These are phyloP conservation scores for Apophysomyces elegans DNA, from an alignment of 371 early-diverging fungal species.

Conservation along the genomic window DNA sequence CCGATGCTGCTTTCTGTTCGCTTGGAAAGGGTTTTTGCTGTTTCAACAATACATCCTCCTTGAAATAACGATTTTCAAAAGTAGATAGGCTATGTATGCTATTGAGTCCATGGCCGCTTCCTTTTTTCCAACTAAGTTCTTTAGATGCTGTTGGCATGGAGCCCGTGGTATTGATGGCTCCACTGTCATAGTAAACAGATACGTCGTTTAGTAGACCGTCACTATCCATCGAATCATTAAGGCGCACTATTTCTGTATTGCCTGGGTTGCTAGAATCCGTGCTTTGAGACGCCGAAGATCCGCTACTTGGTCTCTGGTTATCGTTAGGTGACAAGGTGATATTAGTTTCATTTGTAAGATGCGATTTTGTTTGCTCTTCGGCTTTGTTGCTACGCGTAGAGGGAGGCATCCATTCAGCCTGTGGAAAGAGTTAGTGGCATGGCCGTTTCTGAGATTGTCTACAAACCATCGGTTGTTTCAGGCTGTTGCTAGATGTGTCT, in stretches of 20 bases:
- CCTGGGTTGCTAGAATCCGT: neutral
- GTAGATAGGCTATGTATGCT: neutral
- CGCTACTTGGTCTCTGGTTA: neutral
- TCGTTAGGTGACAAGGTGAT: neutral
- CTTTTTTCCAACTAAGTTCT: neutral
- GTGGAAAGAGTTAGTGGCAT: neutral
- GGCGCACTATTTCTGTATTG: neutral
- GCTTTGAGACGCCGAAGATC: constrained; percentile 1
- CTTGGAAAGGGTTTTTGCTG: too few relatives aligned
- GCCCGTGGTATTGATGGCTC: neutral
- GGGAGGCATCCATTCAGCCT: neutral
- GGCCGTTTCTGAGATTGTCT: neutral
- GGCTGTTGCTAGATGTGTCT: neutral
- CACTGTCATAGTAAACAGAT: neutral
- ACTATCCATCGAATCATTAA: too few relatives aligned
- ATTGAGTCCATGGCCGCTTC: neutral
- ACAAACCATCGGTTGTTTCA: neutral
- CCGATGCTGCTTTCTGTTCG: neutral
- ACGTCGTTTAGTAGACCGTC: neutral
- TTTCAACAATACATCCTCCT: neutral
- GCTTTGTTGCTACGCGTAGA: neutral
- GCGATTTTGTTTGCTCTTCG: neutral
- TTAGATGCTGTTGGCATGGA: neutral
- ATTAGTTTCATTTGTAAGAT: neutral
- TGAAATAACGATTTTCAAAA: neutral